A percentile compares a stretch with the other conserved stretches of the same genome.
Conservation (phyloP, 2,329 filamentous ascomycete genomes). For the Pseudogymnoascus sp. region DNA sequence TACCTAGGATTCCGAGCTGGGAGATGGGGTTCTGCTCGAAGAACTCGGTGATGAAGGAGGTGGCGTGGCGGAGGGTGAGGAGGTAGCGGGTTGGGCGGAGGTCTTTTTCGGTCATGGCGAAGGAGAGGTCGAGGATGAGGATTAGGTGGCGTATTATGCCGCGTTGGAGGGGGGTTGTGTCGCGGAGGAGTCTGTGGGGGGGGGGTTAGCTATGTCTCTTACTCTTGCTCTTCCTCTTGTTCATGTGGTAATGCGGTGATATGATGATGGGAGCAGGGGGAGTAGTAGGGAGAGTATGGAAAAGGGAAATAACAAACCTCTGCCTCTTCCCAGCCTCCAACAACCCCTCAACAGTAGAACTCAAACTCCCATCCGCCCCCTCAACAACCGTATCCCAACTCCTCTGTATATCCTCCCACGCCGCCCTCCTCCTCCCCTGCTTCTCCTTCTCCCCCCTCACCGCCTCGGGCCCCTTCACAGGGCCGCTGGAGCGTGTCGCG, state of each 20-base stretch:
- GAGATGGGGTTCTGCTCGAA: slow-evolving; percentile 99
- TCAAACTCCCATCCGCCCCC: slow-evolving; percentile 70
- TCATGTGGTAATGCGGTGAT: too few relatives aligned
- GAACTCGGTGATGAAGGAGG: slow-evolving; percentile 85
- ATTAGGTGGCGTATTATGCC: slow-evolving; percentile 97
- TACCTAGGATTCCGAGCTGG: slow-evolving; percentile 84
- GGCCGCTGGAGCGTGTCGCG: slow-evolving; percentile 27
- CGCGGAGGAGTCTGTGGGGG: slow-evolving; percentile 63
- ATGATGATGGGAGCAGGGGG: too few relatives aligned
- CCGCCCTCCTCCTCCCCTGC: slow-evolving; percentile 40
- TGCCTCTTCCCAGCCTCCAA: slow-evolving; percentile 78
- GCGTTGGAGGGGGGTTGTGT: slow-evolving; percentile 90
- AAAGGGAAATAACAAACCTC: slow-evolving; percentile 34
- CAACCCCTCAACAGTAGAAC: slow-evolving; percentile 60
- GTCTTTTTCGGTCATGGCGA: slow-evolving; percentile 93
- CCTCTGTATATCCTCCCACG: slow-evolving; percentile 59
- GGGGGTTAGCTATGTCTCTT: not conserved
- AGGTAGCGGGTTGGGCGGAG: slow-evolving; percentile 80
- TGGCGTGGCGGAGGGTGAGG: slow-evolving; percentile 71
- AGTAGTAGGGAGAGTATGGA: too few relatives aligned
- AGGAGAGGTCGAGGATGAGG: slow-evolving; percentile 83
- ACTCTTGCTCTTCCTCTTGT: not conserved
- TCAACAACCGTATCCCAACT: slow-evolving; percentile 71
- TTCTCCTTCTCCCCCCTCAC: slow-evolving; percentile 23
- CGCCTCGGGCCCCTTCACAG: slow-evolving; percentile 20